Evolutionary conservation across 495 filamentous ascomycete species (phyloP).

Genomic region (Astrothelium subdiscretum): DNA sequence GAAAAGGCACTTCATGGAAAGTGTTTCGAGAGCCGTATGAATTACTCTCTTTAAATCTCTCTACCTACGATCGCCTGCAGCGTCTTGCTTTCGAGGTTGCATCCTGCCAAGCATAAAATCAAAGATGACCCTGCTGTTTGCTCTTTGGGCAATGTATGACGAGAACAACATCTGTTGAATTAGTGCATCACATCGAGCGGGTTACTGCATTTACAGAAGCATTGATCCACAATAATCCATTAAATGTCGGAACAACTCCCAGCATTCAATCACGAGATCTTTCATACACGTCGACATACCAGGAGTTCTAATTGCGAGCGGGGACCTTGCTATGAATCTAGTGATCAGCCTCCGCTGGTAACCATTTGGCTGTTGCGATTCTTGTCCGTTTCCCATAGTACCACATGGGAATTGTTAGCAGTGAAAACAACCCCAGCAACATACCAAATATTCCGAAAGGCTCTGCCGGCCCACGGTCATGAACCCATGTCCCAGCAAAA

Average conservation of each 20-base stretch:
- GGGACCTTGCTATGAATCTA: neutral
- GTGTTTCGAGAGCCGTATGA: neutral
- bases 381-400: conserved; percentile 17
- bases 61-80: too few relatives aligned
- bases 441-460: conserved; percentile 27
- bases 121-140: neutral
- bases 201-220: neutral
- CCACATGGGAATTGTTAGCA: conserved; percentile 17
- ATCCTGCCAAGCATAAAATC: too few relatives aligned
- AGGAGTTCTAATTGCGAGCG: too few relatives aligned
- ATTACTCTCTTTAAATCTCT: neutral
- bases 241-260: neutral
- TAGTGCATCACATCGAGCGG: neutral
- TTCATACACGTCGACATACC: too few relatives aligned
- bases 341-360: neutral
- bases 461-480: conserved; percentile 12
- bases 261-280: neutral
- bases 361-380: conserved; percentile 16
- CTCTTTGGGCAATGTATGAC: neutral
- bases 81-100: too few relatives aligned
- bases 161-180: neutral
- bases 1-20: too few relatives aligned
- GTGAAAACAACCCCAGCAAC: conserved; percentile 21
- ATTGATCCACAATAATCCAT: neutral
- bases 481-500: conserved; percentile 20